These are phyloP conservation scores for Dothistroma pini DNA, from an alignment of 2,329 filamentous ascomycete species.

Conservation along the genomic window DNA sequence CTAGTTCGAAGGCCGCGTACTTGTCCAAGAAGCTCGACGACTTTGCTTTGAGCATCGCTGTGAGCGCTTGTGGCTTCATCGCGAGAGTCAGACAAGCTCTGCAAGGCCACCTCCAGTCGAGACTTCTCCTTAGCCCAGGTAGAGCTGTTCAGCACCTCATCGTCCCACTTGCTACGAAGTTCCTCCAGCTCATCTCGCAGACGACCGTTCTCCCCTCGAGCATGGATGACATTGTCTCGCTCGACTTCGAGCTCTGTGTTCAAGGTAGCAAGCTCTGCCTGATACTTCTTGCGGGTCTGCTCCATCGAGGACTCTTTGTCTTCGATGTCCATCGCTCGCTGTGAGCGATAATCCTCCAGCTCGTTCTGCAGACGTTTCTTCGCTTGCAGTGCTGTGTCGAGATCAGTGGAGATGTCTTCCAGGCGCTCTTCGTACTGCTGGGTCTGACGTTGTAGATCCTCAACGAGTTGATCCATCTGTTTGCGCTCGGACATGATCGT, in stretches of 20 bases:
- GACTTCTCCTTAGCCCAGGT: conserved; percentile 99
- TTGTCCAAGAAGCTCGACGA: conserved; percentile 85
- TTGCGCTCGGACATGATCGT: conserved; percentile 89
- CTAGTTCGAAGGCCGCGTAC: conserved; percentile 78
- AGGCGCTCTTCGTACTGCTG: conserved; percentile 87
- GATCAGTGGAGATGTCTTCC: conserved; percentile 86
- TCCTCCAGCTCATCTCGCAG: conserved; percentile 96
- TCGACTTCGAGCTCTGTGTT: conserved; percentile 92
- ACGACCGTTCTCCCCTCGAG: conserved; percentile 77
- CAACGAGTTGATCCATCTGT: conserved; percentile 80
- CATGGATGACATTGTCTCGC: conserved; percentile 81
- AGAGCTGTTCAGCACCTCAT: conserved; percentile 94
- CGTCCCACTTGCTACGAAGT: conserved; percentile 93
- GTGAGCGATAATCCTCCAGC: conserved; percentile 93
- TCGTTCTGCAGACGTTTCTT: conserved; percentile 96
- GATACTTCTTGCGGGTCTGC: conserved; percentile 96
- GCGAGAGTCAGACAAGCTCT: conserved; percentile 83
- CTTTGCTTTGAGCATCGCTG: conserved; percentile 90
- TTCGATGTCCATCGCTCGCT: conserved; percentile 92
- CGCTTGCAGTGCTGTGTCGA: conserved; percentile 77
- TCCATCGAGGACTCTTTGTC: conserved; percentile 96
- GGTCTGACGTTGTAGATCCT: conserved; percentile 85
- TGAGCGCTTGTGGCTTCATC: conserved; percentile 92
- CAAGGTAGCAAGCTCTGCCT: conserved; percentile 82
- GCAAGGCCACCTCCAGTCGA: conserved; percentile 80